Base-by-base conservation (phyloP, 371 early-diverging fungal species). In the Mortierella sp. region DNA sequence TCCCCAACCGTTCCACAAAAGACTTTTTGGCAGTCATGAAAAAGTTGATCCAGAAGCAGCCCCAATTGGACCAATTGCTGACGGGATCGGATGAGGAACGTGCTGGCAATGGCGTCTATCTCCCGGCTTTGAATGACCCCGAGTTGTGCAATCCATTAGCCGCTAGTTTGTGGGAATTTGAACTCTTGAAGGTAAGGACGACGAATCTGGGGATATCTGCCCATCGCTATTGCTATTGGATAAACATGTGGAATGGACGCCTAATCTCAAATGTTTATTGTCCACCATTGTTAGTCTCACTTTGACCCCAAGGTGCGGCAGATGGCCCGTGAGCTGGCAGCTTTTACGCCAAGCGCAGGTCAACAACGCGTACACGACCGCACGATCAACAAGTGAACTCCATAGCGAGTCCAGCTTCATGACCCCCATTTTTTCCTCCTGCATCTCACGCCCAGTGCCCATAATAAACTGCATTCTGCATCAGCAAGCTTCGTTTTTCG, bases 71-170 rank as follows among this genome's bases (percentile, higher is more conserved):
- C 63, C 90, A 91, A 43, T 76, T 95, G 64, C 74, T 95, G 21
- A 90, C 93, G 43, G 88, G 92, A 14, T 89, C 93, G 48, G 89
- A 93, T 22, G 95, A 95, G 70, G 95, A 93, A 57, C 86, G 90
- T 52, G 86, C 90, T 29, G 87, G 88, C 27, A 87, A 83, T 58
- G 96, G 96, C 52, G 82, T 92, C 12, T 96, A 95, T 74, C 67
- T 88, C 48, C 87, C 90, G 17, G 79, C 87, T n/a, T 68, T 96
- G 64, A 90, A 95, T 67, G 96, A 97, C 64, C 94, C 96, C 2
- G 96, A 97, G 60, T 84, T 96, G 65, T 94, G 95, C 74, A 97
- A 97, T 66, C 95, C 97, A 5, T 92, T 94, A 80, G 93, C 94
- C 6, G 90, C 96, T 14, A 93, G 89, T 76, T 63, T 96, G 41